Evolutionary conservation across 495 filamentous ascomycete species (phyloP), one percentile per base, ranked within the genome.

Genomic region (Penicillium dipodomyicola): DNA sequence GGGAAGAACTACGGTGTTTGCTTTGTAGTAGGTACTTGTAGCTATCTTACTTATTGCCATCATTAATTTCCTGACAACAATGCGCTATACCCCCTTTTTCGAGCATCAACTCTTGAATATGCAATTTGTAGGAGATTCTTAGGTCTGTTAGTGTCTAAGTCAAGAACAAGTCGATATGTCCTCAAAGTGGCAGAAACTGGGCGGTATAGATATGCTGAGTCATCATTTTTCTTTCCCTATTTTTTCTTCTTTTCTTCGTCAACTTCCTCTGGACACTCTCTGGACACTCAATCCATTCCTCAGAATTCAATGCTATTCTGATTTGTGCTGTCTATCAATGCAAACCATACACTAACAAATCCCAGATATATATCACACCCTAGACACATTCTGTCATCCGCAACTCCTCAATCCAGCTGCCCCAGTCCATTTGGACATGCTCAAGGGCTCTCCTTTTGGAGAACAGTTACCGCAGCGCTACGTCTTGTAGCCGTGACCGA

Each of bases 401-500:
- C 74, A 77, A 76, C 62, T 66, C 52, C 27, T 40, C 74, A 69
- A 70, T 71, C 65, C 74, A 76, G 69, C 74, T 78, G 75, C 72
- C 69, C 64, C 65, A 60, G 69, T 65, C 58, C 59, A 64, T 7
- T 5, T 42, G 60, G 61, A 54, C 53, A 47, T 42, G 20, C 52
- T 56, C 54, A 76, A 65, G 69, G 73, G 70, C 74, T 60, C 70
- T 76, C 71, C 58, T 68, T 69, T 45, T 29, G 62, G 65, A 73
- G 75, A 68, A 78, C 74, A 67, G 74, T 75, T 62, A 65, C 57
- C 69, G 69, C 68, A 75, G 43, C 63, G 65, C 61, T 66, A 67
- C 72, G 75, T 78, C 67, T 72, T 78, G 74, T 77, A 73, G 65
- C 68, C 70, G 72, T 75, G 68, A 63, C 62, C 59, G 70, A 76